A percentile compares a stretch with the other conserved stretches of the same genome.
These are phyloP conservation scores for Mycena alexandri DNA, from an alignment of 768 basidiomycete species.

Conservation along the genomic window DNA sequence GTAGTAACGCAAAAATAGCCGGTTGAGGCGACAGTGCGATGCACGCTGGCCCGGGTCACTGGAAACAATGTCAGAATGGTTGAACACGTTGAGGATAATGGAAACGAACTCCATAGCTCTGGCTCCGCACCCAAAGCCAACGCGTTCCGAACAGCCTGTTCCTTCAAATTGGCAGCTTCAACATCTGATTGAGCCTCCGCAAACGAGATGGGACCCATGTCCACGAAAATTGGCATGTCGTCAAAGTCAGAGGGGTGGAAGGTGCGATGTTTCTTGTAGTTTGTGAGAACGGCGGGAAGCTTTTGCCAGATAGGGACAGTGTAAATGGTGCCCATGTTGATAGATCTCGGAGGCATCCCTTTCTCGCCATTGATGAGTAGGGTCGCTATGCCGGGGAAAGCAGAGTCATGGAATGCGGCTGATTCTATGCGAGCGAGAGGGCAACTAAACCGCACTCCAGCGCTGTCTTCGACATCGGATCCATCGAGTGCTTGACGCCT, in stretches of 20 bases:
- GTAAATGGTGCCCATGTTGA: slow-evolving; percentile 34
- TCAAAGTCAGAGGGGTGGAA: slow-evolving; percentile 26
- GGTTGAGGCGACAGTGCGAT: slow-evolving; percentile 48
- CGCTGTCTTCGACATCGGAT: slow-evolving; percentile 45
- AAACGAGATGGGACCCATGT: slow-evolving; percentile 57
- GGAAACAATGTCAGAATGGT: background rate
- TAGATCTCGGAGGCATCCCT: background rate
- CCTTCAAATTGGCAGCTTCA: slow-evolving; percentile 41
- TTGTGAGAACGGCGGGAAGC: slow-evolving; percentile 37
- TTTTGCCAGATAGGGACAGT: slow-evolving; percentile 43
- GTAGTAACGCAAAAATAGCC: slow-evolving; percentile 60
- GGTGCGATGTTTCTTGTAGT: slow-evolving; percentile 14
- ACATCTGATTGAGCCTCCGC: slow-evolving; percentile 37
- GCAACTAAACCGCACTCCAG: slow-evolving; percentile 60
- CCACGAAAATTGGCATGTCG: slow-evolving; percentile 49
- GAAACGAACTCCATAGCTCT: slow-evolving; percentile 52
- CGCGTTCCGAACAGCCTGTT: slow-evolving; percentile 47
- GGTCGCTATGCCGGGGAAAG: slow-evolving; percentile 44
- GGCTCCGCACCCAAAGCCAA: slow-evolving; percentile 49
- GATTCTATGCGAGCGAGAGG: slow-evolving; percentile 56
- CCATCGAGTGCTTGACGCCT: slow-evolving; percentile 50
- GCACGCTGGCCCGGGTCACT: slow-evolving; percentile 55
- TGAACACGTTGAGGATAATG: slow-evolving; percentile 5
- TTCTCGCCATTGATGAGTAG: slow-evolving; percentile 31
- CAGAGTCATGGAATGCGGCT: slow-evolving; percentile 39